Evolutionary conservation across 1,139 yeast genomes (phyloP).

Genomic region (Candida glucosophila): DNA sequence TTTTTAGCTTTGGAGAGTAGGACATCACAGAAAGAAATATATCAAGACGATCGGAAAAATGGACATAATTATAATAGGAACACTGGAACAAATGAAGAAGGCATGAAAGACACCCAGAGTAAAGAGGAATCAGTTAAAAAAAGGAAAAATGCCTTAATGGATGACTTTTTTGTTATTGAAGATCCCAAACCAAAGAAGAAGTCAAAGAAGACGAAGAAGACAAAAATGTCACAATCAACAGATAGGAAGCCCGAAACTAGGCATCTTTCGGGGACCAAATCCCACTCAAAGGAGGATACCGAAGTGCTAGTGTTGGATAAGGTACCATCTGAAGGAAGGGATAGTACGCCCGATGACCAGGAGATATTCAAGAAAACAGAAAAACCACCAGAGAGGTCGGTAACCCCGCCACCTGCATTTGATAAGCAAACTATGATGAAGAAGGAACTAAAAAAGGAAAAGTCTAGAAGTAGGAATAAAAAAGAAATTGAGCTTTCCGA

Average conservation of each 20-base stretch:
- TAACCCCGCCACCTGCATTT: constrained; percentile 8
- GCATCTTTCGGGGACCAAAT: no score
- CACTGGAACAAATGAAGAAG: neutral
- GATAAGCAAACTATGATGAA: constrained; percentile 5
- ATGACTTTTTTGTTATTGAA: constrained; percentile 24
- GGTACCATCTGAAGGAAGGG: no score
- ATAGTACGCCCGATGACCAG: neutral
- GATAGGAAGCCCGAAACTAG: no score
- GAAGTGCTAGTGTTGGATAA: no score
- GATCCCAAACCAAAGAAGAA: constrained; percentile 15
- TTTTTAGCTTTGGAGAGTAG: no score
- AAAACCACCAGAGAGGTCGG: constrained; percentile 1
- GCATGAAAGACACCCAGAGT: neutral
- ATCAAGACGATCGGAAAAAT: no score
- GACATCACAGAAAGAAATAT: no score
- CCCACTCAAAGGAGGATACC: no score
- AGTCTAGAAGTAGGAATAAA: constrained; percentile 1
- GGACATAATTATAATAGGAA: neutral
- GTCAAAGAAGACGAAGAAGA: constrained; percentile 3
- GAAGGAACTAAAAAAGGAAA: constrained; percentile 1
- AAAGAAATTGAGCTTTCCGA: constrained; percentile 3
- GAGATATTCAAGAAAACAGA: neutral
- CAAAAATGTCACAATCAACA: neutral
- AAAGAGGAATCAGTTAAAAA: constrained; percentile 2
- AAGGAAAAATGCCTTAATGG: constrained; percentile 10